These are phyloP conservation scores for Aspergillus tamarii DNA, from an alignment of 2,329 filamentous ascomycete species.

Conservation along the genomic window DNA sequence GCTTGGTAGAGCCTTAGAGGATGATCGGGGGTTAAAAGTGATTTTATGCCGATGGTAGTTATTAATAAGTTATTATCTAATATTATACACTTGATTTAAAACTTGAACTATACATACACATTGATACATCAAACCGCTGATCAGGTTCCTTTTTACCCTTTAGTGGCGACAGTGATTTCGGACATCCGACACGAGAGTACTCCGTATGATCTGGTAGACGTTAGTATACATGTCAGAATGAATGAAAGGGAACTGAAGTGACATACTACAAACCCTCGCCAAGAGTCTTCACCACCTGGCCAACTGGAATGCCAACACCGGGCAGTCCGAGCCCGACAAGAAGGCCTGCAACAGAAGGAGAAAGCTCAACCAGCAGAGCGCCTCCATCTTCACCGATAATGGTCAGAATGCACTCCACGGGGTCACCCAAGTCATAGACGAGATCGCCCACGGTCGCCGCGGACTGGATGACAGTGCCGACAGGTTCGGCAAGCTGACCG, in stretches of 20 bases:
- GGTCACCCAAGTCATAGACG: slow-evolving; percentile 22
- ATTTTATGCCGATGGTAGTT: not conserved
- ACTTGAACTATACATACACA: not conserved
- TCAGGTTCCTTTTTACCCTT: not conserved
- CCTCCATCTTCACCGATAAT: slow-evolving; percentile 26
- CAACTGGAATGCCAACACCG: slow-evolving; percentile 29
- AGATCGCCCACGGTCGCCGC: slow-evolving; percentile 24
- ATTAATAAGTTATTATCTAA: not conserved
- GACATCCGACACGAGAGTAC: not conserved
- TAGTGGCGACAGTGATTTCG: not conserved
- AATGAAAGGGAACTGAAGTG: slow-evolving; percentile 8
- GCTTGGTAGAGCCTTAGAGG: no score
- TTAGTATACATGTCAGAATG: no score
- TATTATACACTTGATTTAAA: not conserved
- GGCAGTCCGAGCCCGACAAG: slow-evolving; percentile 25
- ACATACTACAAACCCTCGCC: slow-evolving; percentile 22
- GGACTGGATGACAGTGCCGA: slow-evolving; percentile 24
- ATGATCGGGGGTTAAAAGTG: no score
- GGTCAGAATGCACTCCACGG: slow-evolving; percentile 27
- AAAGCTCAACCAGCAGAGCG: slow-evolving; percentile 27
- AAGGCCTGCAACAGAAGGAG: slow-evolving; percentile 25
- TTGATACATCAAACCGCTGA: not conserved
- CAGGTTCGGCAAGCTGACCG: slow-evolving; percentile 15
- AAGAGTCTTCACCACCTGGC: slow-evolving; percentile 27
- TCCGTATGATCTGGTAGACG: not conserved